These are phyloP conservation scores for Pseudogymnoascus sp. DNA, from an alignment of 2,329 filamentous ascomycete genomes.

Conservation along the genomic window DNA sequence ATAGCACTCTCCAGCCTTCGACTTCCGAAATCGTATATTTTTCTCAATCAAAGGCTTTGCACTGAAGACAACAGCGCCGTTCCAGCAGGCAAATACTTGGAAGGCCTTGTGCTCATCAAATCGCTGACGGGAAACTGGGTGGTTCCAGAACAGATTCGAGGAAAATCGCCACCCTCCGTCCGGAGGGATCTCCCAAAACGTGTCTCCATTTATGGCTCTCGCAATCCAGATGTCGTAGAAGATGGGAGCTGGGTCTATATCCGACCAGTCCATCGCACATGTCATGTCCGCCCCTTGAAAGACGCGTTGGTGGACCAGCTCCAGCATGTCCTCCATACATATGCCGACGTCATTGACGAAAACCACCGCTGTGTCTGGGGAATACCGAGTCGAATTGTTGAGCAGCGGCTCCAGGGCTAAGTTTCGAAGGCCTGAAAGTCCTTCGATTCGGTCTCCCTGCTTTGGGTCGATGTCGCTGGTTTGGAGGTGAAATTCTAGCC, in stretches of 20 bases:
- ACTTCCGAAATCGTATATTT: slow-evolving; percentile 37
- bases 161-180: slow-evolving; percentile 41
- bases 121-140: slow-evolving; percentile 28
- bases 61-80: slow-evolving; percentile 42
- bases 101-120: slow-evolving; percentile 37
- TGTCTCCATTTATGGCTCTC: slow-evolving; percentile 42
- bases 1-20: slow-evolving; percentile 38
- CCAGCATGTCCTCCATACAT: slow-evolving; percentile 49
- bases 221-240: slow-evolving; percentile 53
- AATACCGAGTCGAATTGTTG: slow-evolving; percentile 18
- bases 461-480: slow-evolving; percentile 36
- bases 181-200: slow-evolving; percentile 44
- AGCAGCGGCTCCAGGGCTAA: slow-evolving; percentile 41
- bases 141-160: slow-evolving; percentile 45
- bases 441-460: slow-evolving; percentile 35
- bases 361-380: slow-evolving; percentile 35
- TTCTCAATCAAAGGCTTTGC: slow-evolving; percentile 39
- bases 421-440: slow-evolving; percentile 44
- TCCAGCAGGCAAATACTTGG: slow-evolving; percentile 55
- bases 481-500: slow-evolving; percentile 34
- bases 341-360: slow-evolving; percentile 47
- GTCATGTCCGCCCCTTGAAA: slow-evolving; percentile 44
- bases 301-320: slow-evolving; percentile 41
- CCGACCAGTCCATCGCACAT: slow-evolving; percentile 51
- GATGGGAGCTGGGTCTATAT: slow-evolving; percentile 33